Base-by-base conservation (phyloP, 768 basidiomycete species). In the Pisolithus sp. region DNA sequence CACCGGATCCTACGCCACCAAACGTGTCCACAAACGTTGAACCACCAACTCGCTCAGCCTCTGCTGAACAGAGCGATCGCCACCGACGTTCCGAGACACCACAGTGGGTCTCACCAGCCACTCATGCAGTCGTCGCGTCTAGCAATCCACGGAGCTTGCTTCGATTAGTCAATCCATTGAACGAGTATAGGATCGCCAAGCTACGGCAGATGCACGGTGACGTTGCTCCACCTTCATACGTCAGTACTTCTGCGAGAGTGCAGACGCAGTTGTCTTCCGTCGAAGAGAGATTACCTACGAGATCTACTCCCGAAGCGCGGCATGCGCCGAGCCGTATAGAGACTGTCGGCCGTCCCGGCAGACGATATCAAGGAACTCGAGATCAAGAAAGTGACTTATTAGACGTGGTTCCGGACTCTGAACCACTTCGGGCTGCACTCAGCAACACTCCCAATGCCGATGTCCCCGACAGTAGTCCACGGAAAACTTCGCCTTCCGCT, bases 391-490 rank as follows among this genome's bases (percentile, higher is more conserved):
- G 37, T 38, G 74, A 73, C 56, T 48, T 56, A 5, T 70, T 75
- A 57, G 80, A 80, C 30, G 50, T 83, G 47, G 71, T 87, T 15
- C 82, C 84, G 2, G 85, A 86, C 60, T 86, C 84, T 2, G 84
- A 85, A 55, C 77, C 80, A 44, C 62, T 68, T 18, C 70, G 69
- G 26, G 72, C 68, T 20, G 68, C 62, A 43, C 53, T 53, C 8
- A 47, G 54, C n/a, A 13, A 42, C 21, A 38, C 56, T 30, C 52
- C 37, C n/a, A 41, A 24, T 24, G 41, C 44, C 39, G 40, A 42
- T 37, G 23, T n/a, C 37, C 34, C 45, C 30, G 48, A 37, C 20
- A 49, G 44, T n/a, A 53, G 52, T 50, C 60, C 59, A 23, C 46
- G 44, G 20, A 58, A 58, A 48, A 55, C 59, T 17, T 10, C 13